phyloP scores from a whole-genome alignment of 768 basidiomycete genomes.

The Lactarius vividus region DNA sequence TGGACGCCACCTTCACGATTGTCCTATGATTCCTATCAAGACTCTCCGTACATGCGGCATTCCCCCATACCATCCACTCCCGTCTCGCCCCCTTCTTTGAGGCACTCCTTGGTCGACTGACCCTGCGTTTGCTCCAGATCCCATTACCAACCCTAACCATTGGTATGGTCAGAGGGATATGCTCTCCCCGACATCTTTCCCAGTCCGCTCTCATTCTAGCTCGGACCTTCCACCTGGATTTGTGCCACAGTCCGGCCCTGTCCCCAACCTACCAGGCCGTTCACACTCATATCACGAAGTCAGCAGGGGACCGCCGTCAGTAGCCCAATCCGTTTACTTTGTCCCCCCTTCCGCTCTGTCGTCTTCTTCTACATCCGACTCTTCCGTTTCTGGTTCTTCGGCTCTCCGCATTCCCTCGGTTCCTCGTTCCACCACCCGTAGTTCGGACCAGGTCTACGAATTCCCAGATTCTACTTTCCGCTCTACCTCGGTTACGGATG shows the following conservation, averaged over 20 bases:
- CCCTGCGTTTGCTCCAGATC: slow-evolving; percentile 38
- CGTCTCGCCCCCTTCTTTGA: slow-evolving; percentile 11
- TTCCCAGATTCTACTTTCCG: slow-evolving; percentile 10
- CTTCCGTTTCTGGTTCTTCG: slow-evolving; percentile 10
- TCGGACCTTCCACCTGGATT: slow-evolving; percentile 19
- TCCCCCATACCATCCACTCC: neutral
- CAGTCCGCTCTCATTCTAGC: slow-evolving; percentile 11
- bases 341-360: slow-evolving; percentile 10
- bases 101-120: slow-evolving; percentile 28
- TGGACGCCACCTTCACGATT: slow-evolving; percentile 19
- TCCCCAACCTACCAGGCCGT: slow-evolving; percentile 4
- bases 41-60: slow-evolving; percentile 6
- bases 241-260: slow-evolving; percentile 14
- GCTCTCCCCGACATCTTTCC: slow-evolving; percentile 1
- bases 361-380: slow-evolving; percentile 19
- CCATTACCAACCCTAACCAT: slow-evolving; percentile 34
- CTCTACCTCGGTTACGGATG: neutral
- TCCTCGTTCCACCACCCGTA: slow-evolving; percentile 8
- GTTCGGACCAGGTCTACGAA: neutral
- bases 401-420: neutral
- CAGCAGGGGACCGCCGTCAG: neutral
- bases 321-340: slow-evolving; percentile 10
- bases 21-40: slow-evolving; percentile 21
- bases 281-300: slow-evolving; percentile 18
- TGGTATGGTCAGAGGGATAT: slow-evolving; percentile 4